phyloP scores from a whole-genome alignment of 495 filamentous ascomycete genomes.

The Penicillium goetzii region DNA sequence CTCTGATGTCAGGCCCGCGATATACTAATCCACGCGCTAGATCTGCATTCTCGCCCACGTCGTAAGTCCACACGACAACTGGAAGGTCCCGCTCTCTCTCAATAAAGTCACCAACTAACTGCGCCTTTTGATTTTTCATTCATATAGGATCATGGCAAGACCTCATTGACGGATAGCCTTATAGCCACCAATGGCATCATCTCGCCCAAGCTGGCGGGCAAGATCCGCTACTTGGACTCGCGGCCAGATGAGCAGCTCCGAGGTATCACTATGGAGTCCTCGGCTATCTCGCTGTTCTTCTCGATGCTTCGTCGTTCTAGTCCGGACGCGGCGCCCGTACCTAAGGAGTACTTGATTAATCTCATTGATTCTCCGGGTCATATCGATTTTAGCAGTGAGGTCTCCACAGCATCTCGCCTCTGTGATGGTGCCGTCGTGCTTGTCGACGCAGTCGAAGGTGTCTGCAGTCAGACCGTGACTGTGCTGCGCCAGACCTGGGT shows the following conservation, averaged over 20 bases:
- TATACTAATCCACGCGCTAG: conserved; percentile 54
- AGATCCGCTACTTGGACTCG: conserved; percentile 97
- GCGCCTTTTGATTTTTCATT: conserved; percentile 8
- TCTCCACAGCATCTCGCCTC: conserved; percentile 90
- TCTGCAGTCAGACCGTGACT: conserved; percentile 97
- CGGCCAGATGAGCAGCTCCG: conserved; percentile 95
- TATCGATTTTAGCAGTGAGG: conserved; percentile 98
- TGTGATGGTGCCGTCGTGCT: conserved; percentile 95
- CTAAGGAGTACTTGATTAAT: conserved; percentile 93
- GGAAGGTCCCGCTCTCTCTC: not conserved
- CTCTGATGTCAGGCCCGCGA: conserved; percentile 30
- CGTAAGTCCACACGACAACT: conserved; percentile 56
- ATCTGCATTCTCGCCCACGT: conserved; percentile 98
- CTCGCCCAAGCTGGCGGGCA: conserved; percentile 93
- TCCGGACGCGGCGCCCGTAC: conserved; percentile 67
- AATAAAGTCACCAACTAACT: not conserved
- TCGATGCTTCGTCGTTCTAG: conserved; percentile 76
- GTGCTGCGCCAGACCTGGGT: conserved; percentile 95
- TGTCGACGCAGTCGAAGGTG: conserved; percentile 97
- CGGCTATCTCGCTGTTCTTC: conserved; percentile 95
- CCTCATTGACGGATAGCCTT: conserved; percentile 92
- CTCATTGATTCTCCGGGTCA: conserved; percentile 97
- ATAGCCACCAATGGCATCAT: conserved; percentile 99
- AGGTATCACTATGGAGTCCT: conserved; percentile 99
- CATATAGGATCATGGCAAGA: conserved; percentile 89